Conservation (phyloP, 805 yeast species). For the Lipomyces starkeyi region DNA sequence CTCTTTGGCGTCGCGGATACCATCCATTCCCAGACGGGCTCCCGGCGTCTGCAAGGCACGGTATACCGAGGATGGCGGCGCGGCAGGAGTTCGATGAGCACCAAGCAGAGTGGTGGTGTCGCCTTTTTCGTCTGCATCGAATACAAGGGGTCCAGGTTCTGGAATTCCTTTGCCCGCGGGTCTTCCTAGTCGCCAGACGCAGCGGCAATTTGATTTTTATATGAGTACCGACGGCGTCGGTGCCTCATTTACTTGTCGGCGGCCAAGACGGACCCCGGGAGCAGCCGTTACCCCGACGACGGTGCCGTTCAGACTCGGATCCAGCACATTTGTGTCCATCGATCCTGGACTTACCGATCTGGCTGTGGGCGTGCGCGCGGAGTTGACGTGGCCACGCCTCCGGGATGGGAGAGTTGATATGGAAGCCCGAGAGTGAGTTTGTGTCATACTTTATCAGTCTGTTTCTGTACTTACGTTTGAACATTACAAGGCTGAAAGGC, state of each 20-base stretch:
- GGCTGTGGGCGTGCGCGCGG: not conserved
- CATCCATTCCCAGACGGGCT: too few relatives aligned
- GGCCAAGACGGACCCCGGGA: not conserved
- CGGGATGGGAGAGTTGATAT: not conserved
- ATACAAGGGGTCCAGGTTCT: not conserved
- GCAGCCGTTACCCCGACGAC: not conserved
- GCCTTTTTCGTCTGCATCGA: not conserved
- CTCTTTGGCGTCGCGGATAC: too few relatives aligned
- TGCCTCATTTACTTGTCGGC: not conserved
- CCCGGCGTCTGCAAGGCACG: too few relatives aligned
- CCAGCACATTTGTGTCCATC: not conserved
- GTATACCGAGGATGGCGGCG: too few relatives aligned
- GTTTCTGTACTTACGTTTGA: not conserved
- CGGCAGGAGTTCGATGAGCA: not conserved
- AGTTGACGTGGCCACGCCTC: not conserved
- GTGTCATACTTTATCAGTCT: not conserved
- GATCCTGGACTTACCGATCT: not conserved
- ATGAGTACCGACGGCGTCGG: too few relatives aligned
- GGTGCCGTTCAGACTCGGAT: not conserved
- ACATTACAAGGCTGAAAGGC: not conserved
- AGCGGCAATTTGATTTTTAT: too few relatives aligned
- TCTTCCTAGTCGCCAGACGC: constrained; percentile 1
- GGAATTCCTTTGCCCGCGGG: not conserved
- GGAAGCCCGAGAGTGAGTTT: not conserved
- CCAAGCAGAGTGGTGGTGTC: not conserved